Evolutionary conservation across 176 grass and related monocot genomes (phyloP).

Genomic region (Juncus inflexus): DNA sequence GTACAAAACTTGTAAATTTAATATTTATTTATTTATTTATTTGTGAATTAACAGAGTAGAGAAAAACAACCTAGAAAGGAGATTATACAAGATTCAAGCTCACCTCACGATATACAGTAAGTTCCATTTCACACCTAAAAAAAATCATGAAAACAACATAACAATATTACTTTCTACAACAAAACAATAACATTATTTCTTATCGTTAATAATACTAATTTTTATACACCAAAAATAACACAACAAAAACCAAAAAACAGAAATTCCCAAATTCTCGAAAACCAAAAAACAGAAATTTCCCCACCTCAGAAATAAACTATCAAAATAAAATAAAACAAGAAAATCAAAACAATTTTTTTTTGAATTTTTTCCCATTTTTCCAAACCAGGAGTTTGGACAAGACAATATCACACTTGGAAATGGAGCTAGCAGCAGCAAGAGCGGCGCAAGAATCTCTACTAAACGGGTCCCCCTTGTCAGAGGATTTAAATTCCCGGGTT

Average conservation of each 20-base stretch:
- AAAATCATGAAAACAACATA: too few relatives aligned
- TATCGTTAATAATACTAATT: too few relatives aligned
- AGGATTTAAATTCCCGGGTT: slow-evolving; percentile 48
- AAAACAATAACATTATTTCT: too few relatives aligned
- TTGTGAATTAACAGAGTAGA: slow-evolving; percentile 30
- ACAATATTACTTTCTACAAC: too few relatives aligned
- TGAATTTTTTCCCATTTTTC: slow-evolving; percentile 18
- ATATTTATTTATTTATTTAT: slow-evolving; percentile 19
- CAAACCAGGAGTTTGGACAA: slow-evolving; percentile 54
- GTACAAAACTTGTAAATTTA: neutral
- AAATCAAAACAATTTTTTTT: neutral
- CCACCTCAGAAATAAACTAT: neutral
- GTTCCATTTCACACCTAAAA: slow-evolving; percentile 2
- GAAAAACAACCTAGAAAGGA: slow-evolving; percentile 35
- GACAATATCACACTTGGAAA: slow-evolving; percentile 77
- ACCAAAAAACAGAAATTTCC: neutral
- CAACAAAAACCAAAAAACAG: too few relatives aligned
- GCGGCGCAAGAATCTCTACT: slow-evolving; percentile 75
- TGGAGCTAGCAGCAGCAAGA: slow-evolving; percentile 71
- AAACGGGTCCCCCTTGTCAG: slow-evolving; percentile 66
- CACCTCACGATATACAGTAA: slow-evolving; percentile 42
- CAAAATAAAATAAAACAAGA: neutral
- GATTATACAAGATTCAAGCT: slow-evolving; percentile 24
- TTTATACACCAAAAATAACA: too few relatives aligned
- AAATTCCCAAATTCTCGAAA: neutral